Percentiles rank a stretch among this genome's conserved stretches.
Evolutionary conservation across 176 grass and related monocot genomes (phyloP).

Genomic region (Paspalum vaginatum): DNA sequence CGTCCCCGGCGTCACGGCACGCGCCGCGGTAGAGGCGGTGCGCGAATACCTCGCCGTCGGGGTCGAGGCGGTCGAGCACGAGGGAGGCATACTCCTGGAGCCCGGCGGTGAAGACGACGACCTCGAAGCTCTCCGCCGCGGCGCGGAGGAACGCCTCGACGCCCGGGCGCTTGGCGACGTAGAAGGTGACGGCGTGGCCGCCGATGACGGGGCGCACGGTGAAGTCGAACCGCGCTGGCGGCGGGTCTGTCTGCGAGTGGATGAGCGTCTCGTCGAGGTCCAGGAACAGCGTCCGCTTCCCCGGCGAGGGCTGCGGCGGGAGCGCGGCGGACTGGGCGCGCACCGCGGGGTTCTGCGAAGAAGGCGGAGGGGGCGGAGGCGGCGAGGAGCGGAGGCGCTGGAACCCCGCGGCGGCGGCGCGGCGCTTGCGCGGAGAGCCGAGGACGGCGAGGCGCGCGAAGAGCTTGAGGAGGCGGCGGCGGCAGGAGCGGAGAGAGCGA

Average conservation of each 20-base stretch:
- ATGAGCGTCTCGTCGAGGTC: conserved; percentile 96
- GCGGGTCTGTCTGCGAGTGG: conserved; percentile 74
- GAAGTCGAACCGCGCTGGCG: conserved; percentile 67
- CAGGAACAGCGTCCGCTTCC: conserved; percentile 75
- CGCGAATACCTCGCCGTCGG: conserved; percentile 51
- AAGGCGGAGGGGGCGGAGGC: neutral
- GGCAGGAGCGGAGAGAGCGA: conserved; percentile 71
- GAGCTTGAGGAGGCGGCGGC: conserved; percentile 77
- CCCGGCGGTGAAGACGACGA: conserved; percentile 84
- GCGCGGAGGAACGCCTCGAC: conserved; percentile 64
- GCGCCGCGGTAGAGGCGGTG: conserved; percentile 82
- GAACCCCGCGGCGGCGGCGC: conserved; percentile 47
- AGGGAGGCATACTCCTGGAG: conserved; percentile 75
- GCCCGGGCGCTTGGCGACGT: conserved; percentile 74
- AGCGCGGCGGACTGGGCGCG: conserved; percentile 19
- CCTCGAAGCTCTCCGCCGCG: conserved; percentile 58
- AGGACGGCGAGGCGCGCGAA: conserved; percentile 69
- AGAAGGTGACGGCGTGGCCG: conserved; percentile 69
- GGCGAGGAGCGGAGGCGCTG: conserved; percentile 58
- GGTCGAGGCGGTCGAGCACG: conserved; percentile 77
- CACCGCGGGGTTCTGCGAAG: neutral
- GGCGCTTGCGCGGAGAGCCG: conserved; percentile 47
- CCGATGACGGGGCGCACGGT: conserved; percentile 74
- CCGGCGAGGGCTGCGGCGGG: conserved; percentile 49
- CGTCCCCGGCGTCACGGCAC: conserved; percentile 67